Evolutionary conservation across 176 grass and related monocot genomes (phyloP), one percentile per base, ranked within the genome.

Genomic region (Sorghum bicolor): DNA sequence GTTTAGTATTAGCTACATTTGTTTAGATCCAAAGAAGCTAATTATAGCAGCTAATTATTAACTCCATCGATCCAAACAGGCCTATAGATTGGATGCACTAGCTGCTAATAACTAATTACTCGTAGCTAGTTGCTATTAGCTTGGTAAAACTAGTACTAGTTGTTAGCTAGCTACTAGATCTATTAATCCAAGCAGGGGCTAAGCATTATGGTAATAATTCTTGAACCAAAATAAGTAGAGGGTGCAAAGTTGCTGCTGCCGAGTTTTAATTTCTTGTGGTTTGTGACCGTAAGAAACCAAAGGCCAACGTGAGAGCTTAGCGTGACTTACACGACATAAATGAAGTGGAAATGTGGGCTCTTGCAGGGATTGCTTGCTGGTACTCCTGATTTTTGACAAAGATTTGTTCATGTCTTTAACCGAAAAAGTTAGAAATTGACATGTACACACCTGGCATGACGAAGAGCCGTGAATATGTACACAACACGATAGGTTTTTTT

Each of bases 341-440:
- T 44, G 43, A 86, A 76, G 78, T 82, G 64, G 55, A 67, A 82
- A 77, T 82, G 43, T 85, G 87, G 72, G 22, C 77, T 89, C 83
- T 63, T 1, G 13, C 19, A 16, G 63, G 78, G 58, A 63, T 86
- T 77, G 29, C 83, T 78, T 86, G 73, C 41, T 25, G 28, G 15
- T 32, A 78, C 40, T 73, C 83, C 84, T 65, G 74, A 82, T 68
- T 58, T 60, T 74, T 75, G 44, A 86, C 76, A 39, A 34, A 38
- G 84, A 86, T 74, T 14, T 74, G 5, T 75, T 86, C 72, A n/a
- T n/a, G 80, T 74, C 79, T 4, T 63, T 67, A 77, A 15, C 64
- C 2, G 13, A 30, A 58, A 68, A 76, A 55, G 72, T n/a, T 61
- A 29, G 28, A 4, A 44, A 25, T 30, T 17, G 45, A 58, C 19